phyloP scores from a whole-genome alignment of 164 flowering plant genomes.

The Annona cherimola region DNA sequence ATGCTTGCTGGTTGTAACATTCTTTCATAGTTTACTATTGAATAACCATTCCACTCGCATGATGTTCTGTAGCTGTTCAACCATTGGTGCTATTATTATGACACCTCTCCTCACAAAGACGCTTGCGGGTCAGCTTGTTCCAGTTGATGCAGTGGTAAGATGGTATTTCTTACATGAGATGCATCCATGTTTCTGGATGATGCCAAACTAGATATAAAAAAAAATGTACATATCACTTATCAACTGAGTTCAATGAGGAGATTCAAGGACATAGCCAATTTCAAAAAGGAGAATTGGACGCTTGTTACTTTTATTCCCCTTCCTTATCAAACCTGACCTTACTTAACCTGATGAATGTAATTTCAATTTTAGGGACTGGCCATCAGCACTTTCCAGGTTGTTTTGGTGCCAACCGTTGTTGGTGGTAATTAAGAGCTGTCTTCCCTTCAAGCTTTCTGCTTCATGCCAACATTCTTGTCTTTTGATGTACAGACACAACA shows the following conservation, averaged over 20 bases:
- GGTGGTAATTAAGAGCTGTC: constrained; percentile 19
- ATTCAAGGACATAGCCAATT: neutral
- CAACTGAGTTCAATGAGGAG: neutral
- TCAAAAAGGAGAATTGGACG: neutral
- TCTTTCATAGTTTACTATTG: neutral
- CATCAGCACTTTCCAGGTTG: constrained; percentile 96
- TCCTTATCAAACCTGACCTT: no score
- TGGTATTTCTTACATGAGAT: neutral
- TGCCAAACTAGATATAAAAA: no score
- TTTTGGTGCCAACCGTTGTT: constrained; percentile 78
- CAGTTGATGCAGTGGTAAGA: constrained; percentile 95
- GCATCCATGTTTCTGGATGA: no score
- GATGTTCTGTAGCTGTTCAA: constrained; percentile 65
- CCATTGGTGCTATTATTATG: constrained; percentile 94
- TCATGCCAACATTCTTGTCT: neutral
- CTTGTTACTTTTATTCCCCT: neutral
- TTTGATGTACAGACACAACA: neutral
- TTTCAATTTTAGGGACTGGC: constrained; percentile 73
- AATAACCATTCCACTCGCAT: constrained; percentile 2
- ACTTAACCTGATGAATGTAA: neutral
- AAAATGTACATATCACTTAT: neutral
- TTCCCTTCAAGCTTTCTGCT: neutral
- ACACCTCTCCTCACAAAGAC: constrained; percentile 95
- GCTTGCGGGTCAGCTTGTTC: constrained; percentile 98
- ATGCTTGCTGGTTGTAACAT: neutral